A percentile compares a stretch with the other conserved stretches of the same genome.
These are phyloP conservation scores for Torulaspora microellipsoides DNA, from an alignment of 805 yeast genomes.

Conservation along the genomic window DNA sequence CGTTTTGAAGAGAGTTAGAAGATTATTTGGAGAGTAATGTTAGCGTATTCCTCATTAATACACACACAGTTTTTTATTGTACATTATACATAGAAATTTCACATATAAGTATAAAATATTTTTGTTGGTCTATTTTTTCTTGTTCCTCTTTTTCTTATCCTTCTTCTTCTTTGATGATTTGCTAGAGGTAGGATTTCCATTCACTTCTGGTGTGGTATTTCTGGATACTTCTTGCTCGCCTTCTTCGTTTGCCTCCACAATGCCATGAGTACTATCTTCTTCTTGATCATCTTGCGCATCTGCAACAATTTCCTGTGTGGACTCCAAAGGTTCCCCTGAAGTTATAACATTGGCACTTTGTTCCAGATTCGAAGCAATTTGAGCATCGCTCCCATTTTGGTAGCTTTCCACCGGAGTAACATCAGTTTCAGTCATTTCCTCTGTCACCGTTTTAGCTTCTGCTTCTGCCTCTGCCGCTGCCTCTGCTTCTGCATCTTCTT, in stretches of 20 bases:
- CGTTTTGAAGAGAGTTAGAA: slow-evolving; percentile 87
- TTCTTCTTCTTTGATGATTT: slow-evolving; percentile 32
- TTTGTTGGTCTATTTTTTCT: slow-evolving; percentile 8
- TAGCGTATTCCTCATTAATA: no score
- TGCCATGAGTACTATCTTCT: slow-evolving; percentile 13
- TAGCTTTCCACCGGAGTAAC: no score
- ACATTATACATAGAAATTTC: slow-evolving; percentile 2
- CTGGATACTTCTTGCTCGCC: slow-evolving; percentile 14
- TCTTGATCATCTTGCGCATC: slow-evolving; percentile 7
- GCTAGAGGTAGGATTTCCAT: slow-evolving; percentile 2
- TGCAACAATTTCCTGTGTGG: no score
- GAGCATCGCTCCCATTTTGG: no score
- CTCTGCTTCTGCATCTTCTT: slow-evolving; percentile 9
- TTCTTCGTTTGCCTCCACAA: slow-evolving; percentile 13
- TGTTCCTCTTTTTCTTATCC: slow-evolving; percentile 30
- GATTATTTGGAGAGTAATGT: slow-evolving; percentile 82
- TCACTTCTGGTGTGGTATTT: background rate
- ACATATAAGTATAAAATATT: background rate
- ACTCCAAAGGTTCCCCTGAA: no score
- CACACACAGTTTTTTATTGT: background rate
- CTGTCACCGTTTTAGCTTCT: slow-evolving; percentile 16
- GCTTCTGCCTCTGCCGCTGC: slow-evolving; percentile 13
- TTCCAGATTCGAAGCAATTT: no score
- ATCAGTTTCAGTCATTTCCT: slow-evolving; percentile 1
- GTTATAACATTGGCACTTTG: no score